A percentile compares a stretch with the other conserved stretches of the same genome.
Conservation (phyloP, 345 rosid species). For the Erucastrum elatum region DNA sequence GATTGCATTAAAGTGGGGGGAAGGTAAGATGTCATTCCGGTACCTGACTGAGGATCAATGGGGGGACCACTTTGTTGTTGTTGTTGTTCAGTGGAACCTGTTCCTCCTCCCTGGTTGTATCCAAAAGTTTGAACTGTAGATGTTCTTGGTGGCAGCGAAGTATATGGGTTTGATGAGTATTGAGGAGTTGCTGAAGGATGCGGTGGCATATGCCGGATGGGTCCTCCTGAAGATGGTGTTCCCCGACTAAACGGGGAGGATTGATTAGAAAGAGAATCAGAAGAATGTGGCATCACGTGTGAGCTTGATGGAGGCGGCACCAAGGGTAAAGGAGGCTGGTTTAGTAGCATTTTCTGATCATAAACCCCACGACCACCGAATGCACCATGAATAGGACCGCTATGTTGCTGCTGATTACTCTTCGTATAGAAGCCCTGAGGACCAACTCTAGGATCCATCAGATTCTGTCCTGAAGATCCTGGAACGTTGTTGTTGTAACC, state of each 20-base stretch:
- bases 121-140: conserved; percentile 57
- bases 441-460: conserved; percentile 62
- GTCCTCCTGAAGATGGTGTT: conserved; percentile 61
- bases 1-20: conserved; percentile 68
- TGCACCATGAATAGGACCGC: conserved; percentile 40
- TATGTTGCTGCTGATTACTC: conserved; percentile 61
- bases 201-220: conserved; percentile 75
- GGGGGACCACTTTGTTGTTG: conserved; percentile 41
- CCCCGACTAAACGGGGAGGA: neutral
- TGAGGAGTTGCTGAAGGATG: conserved; percentile 89
- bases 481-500: conserved; percentile 57
- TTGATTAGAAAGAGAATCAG: neutral
- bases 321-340: conserved; percentile 93
- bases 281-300: neutral
- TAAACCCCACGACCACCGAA: conserved; percentile 67
- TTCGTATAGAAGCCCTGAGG: conserved; percentile 64
- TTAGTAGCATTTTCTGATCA: conserved; percentile 60
- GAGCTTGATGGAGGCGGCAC: conserved; percentile 65
- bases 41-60: conserved; percentile 54
- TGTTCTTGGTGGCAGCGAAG: conserved; percentile 56
- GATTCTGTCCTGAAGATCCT: conserved; percentile 46
- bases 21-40: conserved; percentile 59
- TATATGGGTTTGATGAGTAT: conserved; percentile 73
- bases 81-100: conserved; percentile 61
- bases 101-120: conserved; percentile 55